These are phyloP conservation scores for Fomes fomentarius DNA, from an alignment of 1,284 basidiomycete genomes.

Conservation along the genomic window DNA sequence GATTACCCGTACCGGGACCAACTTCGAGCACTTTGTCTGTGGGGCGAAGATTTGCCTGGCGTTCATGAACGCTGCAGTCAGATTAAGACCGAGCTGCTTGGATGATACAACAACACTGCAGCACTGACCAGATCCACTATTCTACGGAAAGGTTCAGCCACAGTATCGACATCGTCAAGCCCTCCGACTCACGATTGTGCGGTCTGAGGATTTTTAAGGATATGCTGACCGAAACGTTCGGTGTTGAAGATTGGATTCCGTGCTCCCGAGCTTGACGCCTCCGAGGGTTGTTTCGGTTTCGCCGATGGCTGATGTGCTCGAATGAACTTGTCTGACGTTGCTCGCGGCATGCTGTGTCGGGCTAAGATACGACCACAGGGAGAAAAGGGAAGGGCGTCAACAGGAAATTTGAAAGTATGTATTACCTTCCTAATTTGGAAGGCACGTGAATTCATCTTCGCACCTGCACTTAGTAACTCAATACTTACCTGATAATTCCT, in stretches of 20 bases:
- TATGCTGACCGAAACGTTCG: conserved; percentile 95
- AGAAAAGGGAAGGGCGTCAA: neutral
- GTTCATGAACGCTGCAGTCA: conserved; percentile 2
- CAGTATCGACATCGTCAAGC: neutral
- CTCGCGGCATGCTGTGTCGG: conserved; percentile 79
- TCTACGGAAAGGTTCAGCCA: conserved; percentile 40
- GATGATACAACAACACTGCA: neutral
- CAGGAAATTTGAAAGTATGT: too few relatives aligned
- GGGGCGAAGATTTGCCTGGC: conserved; percentile 87
- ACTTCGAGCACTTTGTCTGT: conserved; percentile 98
- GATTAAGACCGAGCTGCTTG: neutral
- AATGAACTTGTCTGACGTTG: conserved; percentile 83
- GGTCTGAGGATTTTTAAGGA: conserved; percentile 91
- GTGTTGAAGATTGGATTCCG: conserved; percentile 93
- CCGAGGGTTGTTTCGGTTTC: conserved; percentile 54
- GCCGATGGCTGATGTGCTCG: conserved; percentile 75
- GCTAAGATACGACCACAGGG: neutral
- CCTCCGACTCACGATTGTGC: conserved; percentile 75
- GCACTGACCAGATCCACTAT: conserved; percentile 74
- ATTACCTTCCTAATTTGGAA: too few relatives aligned
- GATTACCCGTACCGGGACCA: conserved; percentile 97
- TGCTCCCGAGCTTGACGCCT: conserved; percentile 46
- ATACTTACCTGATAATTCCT: too few relatives aligned
- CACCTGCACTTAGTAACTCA: too few relatives aligned
- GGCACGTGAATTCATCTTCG: too few relatives aligned